phyloP scores from a whole-genome alignment of 139 green algal species.

The Spirogloea muscicola region DNA sequence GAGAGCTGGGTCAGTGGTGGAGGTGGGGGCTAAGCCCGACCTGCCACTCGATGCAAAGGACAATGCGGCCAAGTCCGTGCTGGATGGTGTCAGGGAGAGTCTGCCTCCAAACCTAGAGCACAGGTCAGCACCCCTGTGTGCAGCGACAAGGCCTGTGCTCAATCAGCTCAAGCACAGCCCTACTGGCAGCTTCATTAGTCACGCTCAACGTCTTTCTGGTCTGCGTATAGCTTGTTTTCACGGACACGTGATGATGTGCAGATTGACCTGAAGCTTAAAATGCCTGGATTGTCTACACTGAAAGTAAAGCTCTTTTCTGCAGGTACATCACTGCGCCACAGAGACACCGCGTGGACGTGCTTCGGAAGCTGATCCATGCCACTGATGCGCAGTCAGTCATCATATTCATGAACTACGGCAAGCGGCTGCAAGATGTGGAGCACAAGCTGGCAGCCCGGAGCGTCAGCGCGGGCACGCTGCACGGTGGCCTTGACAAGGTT shows the following conservation, averaged over 20 bases:
- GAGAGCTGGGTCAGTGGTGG: too few species aligned
- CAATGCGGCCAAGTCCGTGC: not conserved
- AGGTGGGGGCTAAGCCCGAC: too few species aligned
- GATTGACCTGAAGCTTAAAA: not conserved
- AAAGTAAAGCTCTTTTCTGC: slow-evolving; percentile 1
- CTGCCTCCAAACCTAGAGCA: slow-evolving; percentile 53
- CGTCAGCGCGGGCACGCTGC: slow-evolving; percentile 70
- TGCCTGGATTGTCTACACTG: not conserved
- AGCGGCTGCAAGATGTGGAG: slow-evolving; percentile 59
- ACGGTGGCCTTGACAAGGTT: slow-evolving; percentile 74
- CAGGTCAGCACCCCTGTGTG: slow-evolving; percentile 7
- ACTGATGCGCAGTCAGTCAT: slow-evolving; percentile 64
- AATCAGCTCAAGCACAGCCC: not conserved
- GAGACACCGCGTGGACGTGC: slow-evolving; percentile 69
- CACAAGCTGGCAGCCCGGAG: slow-evolving; percentile 75
- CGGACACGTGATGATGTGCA: not conserved
- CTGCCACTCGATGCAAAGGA: not conserved
- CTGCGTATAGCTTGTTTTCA: too few species aligned
- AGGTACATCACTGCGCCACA: slow-evolving; percentile 27
- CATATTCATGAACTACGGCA: slow-evolving; percentile 96
- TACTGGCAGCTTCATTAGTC: not conserved
- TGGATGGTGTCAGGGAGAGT: slow-evolving; percentile 4
- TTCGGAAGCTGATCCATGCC: slow-evolving; percentile 80
- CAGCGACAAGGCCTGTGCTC: too few species aligned
- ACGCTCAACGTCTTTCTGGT: not conserved